phyloP scores from a whole-genome alignment of 352 stramenopile species.

The Pythium phragmiticola region DNA sequence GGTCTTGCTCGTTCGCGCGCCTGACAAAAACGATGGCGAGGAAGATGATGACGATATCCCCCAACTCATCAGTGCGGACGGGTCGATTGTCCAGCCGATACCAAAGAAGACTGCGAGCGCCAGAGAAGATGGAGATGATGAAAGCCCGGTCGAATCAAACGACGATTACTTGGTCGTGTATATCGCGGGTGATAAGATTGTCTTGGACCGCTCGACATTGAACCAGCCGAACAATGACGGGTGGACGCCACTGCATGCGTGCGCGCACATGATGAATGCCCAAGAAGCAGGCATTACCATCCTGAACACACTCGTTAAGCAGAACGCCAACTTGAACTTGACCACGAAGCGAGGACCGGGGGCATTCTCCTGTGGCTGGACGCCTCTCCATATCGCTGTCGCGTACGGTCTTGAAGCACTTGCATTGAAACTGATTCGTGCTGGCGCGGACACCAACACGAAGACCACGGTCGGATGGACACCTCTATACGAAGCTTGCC shows the following conservation, averaged over 20 bases:
- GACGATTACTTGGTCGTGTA: constrained; percentile 63
- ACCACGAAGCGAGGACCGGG: constrained; percentile 67
- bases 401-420: constrained; percentile 75
- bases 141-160: constrained; percentile 35
- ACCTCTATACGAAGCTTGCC: constrained; percentile 72
- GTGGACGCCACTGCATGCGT: constrained; percentile 78
- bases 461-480: constrained; percentile 75
- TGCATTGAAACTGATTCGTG: constrained; percentile 73
- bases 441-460: constrained; percentile 63
- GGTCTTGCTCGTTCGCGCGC: constrained; percentile 59
- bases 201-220: constrained; percentile 64
- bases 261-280: constrained; percentile 67
- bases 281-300: constrained; percentile 75
- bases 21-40: constrained; percentile 26
- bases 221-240: constrained; percentile 73
- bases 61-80: constrained; percentile 17
- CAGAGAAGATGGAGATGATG: constrained; percentile 22
- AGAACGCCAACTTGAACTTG: constrained; percentile 58
- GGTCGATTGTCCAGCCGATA: constrained; percentile 11
- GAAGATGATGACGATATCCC: constrained; percentile 29
- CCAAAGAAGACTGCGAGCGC: constrained; percentile 12
- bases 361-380: constrained; percentile 78
- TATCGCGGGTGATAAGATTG: constrained; percentile 65
- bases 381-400: constrained; percentile 72
- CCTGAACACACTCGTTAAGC: constrained; percentile 59